These are phyloP conservation scores for Limonium bicolor DNA, from an alignment of 148 eudicot species.

Conservation along the genomic window DNA sequence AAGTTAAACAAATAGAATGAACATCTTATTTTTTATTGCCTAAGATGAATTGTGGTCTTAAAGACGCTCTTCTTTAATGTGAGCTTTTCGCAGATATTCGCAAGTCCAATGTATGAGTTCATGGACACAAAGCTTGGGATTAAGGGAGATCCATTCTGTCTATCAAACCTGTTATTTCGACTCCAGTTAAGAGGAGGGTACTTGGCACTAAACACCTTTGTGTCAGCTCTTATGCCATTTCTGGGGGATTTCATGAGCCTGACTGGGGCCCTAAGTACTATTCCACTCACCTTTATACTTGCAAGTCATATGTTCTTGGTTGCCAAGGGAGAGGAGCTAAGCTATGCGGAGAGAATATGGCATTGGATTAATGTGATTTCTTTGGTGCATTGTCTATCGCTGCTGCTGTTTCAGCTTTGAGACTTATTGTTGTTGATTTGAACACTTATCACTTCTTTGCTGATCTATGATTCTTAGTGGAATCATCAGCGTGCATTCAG, in stretches of 20 bases:
- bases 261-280: conserved; percentile 80
- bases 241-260: conserved; percentile 96
- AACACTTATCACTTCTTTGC: conserved; percentile 3
- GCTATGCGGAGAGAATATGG: background rate
- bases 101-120: conserved; percentile 88
- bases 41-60: background rate
- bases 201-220: conserved; percentile 44
- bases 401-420: conserved; percentile 2
- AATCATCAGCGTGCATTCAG: too few relatives aligned
- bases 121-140: conserved; percentile 71
- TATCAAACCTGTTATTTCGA: conserved; percentile 47
- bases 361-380: conserved; percentile 5
- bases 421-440: conserved; percentile 4
- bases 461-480: too few relatives aligned
- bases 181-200: conserved; percentile 67
- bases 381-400: background rate
- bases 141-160: conserved; percentile 52
- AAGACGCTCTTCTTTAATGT: background rate
- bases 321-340: background rate
- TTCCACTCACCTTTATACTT: conserved; percentile 53
- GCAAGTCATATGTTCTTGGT: conserved; percentile 6
- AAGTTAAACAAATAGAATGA: too few relatives aligned
- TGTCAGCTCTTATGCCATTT: conserved; percentile 69
- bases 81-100: conserved; percentile 65
- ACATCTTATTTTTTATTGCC: too few relatives aligned